phyloP scores from a whole-genome alignment of 2,329 filamentous ascomycete genomes.

The Botrytis galanthina region DNA sequence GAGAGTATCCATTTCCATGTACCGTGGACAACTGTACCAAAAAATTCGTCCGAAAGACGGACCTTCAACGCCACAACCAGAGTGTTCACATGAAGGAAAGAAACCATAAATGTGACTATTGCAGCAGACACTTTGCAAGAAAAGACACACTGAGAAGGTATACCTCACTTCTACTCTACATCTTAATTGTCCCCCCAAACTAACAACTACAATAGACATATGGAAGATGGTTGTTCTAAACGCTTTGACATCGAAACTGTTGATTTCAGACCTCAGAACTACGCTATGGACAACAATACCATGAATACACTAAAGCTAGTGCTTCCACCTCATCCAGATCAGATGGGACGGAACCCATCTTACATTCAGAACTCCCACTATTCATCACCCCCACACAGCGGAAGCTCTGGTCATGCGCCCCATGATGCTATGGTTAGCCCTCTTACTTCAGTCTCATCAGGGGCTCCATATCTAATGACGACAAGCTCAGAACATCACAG shows the following conservation, averaged over 20 bases:
- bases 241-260: slow-evolving; percentile 48
- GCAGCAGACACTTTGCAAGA: slow-evolving; percentile 68
- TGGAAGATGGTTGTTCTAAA: slow-evolving; percentile 73
- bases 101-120: slow-evolving; percentile 69
- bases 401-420: slow-evolving; percentile 20
- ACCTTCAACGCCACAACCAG: slow-evolving; percentile 62
- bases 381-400: slow-evolving; percentile 24
- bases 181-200: not conserved
- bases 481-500: slow-evolving; percentile 18
- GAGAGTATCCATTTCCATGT: slow-evolving; percentile 71
- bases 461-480: slow-evolving; percentile 25
- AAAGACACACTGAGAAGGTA: slow-evolving; percentile 82
- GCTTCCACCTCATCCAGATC: slow-evolving; percentile 22
- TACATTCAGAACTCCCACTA: slow-evolving; percentile 33
- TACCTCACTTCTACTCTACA: slow-evolving; percentile 18
- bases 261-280: slow-evolving; percentile 36
- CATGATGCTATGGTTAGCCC: slow-evolving; percentile 24
- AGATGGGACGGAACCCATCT: slow-evolving; percentile 30
- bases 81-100: slow-evolving; percentile 73
- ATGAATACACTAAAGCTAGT: slow-evolving; percentile 24
- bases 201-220: slow-evolving; percentile 53
- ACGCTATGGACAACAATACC: slow-evolving; percentile 24
- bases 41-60: slow-evolving; percentile 79
- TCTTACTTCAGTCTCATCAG: slow-evolving; percentile 30
- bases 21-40: slow-evolving; percentile 63